A percentile compares a stretch with the other conserved stretches of the same genome.
Conservation (phyloP, 2,329 filamentous ascomycete genomes). For the Fusarium subtropicale region DNA sequence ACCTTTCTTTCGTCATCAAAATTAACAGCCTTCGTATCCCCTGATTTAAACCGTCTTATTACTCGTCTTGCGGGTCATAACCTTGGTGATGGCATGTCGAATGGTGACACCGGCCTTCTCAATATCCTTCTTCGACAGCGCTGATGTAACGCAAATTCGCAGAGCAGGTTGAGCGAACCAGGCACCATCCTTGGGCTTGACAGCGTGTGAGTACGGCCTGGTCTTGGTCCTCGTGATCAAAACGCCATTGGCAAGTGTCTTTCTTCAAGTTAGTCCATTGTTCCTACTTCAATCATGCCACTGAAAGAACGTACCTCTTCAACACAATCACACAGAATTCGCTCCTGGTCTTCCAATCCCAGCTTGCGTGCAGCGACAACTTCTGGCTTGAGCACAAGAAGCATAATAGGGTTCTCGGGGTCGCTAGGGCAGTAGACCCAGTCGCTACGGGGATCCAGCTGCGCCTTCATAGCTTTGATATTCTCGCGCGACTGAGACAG, state of each 20-base stretch:
- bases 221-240: slow-evolving; percentile 89
- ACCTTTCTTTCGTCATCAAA: neutral
- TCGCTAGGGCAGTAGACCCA: slow-evolving; percentile 88
- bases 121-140: slow-evolving; percentile 90
- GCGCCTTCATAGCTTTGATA: slow-evolving; percentile 83
- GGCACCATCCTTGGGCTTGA: slow-evolving; percentile 74
- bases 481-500: slow-evolving; percentile 84
- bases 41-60: slow-evolving; percentile 45
- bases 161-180: slow-evolving; percentile 83
- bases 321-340: slow-evolving; percentile 88
- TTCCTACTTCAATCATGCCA: neutral
- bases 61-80: slow-evolving; percentile 76
- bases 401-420: slow-evolving; percentile 86
- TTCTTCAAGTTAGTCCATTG: slow-evolving; percentile 28
- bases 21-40: neutral
- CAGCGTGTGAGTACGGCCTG: slow-evolving; percentile 72
- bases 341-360: slow-evolving; percentile 81
- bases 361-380: slow-evolving; percentile 78
- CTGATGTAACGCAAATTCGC: slow-evolving; percentile 91
- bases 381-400: slow-evolving; percentile 85
- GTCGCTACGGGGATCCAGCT: slow-evolving; percentile 92
- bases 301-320: slow-evolving; percentile 79
- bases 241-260: slow-evolving; percentile 89
- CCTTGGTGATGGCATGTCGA: slow-evolving; percentile 92
- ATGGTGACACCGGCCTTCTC: slow-evolving; percentile 93